Conservation (phyloP, 192 early-diverging fungal species). For the Entomortierella beljakovae region DNA sequence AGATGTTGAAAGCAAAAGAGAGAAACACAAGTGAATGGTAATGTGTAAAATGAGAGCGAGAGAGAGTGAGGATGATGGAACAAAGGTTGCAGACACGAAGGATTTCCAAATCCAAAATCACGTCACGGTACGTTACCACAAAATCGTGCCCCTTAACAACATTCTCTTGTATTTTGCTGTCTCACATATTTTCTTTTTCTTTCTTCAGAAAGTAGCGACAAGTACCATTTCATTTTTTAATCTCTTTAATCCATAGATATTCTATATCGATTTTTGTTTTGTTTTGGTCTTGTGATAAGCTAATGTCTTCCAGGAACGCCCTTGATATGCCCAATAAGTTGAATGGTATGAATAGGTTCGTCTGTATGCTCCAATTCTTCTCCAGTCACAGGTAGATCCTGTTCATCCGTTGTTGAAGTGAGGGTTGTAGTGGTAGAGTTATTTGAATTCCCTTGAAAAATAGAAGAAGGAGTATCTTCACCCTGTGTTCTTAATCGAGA, state of each 20-base stretch:
- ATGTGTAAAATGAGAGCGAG: too few relatives aligned
- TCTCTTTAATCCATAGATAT: background rate
- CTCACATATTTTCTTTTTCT: background rate
- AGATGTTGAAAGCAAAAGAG: too few relatives aligned
- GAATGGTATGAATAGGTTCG: conserved; percentile 35
- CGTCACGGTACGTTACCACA: too few relatives aligned
- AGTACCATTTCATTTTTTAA: background rate
- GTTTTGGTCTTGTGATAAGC: background rate
- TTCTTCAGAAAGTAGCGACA: background rate
- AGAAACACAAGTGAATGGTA: too few relatives aligned
- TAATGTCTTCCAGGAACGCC: conserved; percentile 33
- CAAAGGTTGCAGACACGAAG: too few relatives aligned
- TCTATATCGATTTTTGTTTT: background rate
- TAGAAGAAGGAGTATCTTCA: background rate
- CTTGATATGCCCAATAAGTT: conserved; percentile 43
- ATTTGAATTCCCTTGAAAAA: too few relatives aligned
- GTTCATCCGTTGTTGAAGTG: background rate
- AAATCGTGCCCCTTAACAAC: too few relatives aligned
- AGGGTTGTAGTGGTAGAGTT: too few relatives aligned
- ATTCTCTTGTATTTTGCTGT: background rate
- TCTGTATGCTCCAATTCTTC: background rate
- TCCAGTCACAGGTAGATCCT: background rate
- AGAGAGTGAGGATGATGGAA: too few relatives aligned
- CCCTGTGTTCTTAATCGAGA: background rate
- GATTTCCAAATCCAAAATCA: too few relatives aligned